These are phyloP conservation scores for Leucocoprinus leucothites DNA, from an alignment of 768 basidiomycete species.

Conservation along the genomic window DNA sequence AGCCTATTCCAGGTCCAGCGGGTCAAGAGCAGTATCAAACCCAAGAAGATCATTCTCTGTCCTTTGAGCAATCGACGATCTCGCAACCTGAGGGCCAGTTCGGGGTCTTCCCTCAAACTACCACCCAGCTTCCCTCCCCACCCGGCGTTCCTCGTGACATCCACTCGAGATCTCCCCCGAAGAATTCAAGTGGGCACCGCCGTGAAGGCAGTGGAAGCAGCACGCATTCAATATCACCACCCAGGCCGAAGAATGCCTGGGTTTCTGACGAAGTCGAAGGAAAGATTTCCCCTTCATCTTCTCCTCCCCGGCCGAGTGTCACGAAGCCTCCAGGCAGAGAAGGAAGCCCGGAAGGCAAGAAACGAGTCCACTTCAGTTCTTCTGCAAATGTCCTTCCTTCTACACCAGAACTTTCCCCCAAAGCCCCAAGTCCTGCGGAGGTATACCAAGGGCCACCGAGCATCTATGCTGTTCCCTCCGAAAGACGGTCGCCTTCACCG, in stretches of 20 bases:
- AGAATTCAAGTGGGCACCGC: slow-evolving; percentile 11
- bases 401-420: slow-evolving; percentile 17
- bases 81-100: background rate
- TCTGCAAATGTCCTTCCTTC: slow-evolving; percentile 33
- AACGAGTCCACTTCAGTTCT: slow-evolving; percentile 51
- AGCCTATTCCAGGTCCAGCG: slow-evolving; percentile 77
- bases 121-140: background rate
- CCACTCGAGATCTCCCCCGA: slow-evolving; percentile 15
- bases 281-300: slow-evolving; percentile 14
- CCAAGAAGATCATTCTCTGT: slow-evolving; percentile 16
- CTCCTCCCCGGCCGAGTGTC: slow-evolving; percentile 13
- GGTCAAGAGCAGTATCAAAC: slow-evolving; percentile 34
- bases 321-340: slow-evolving; percentile 14
- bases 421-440: slow-evolving; percentile 19
- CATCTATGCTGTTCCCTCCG: slow-evolving; percentile 14
- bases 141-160: background rate
- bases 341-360: slow-evolving; percentile 32
- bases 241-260: slow-evolving; percentile 25
- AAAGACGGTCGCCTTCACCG: slow-evolving; percentile 14
- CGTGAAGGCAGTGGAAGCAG: slow-evolving; percentile 27
- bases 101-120: background rate
- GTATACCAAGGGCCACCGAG: slow-evolving; percentile 15
- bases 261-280: slow-evolving; percentile 44
- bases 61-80: background rate
- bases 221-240: slow-evolving; percentile 19